phyloP scores from a whole-genome alignment of 2,329 filamentous ascomycete species.

The Kalaharituber pfeilii region DNA sequence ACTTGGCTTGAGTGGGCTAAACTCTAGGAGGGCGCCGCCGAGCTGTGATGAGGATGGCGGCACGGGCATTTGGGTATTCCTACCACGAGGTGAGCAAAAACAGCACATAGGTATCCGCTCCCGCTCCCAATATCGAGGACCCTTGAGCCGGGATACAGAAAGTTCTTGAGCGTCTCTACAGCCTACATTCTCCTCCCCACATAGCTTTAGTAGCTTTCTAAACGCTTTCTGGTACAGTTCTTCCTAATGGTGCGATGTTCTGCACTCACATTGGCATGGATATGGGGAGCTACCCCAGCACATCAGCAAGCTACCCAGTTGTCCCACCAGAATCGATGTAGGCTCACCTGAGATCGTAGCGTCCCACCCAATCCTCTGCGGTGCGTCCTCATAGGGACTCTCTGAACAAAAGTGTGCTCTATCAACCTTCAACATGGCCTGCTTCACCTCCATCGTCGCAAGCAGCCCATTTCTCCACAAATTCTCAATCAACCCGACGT shows the following conservation, averaged over 20 bases:
- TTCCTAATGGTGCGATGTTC: too few species aligned
- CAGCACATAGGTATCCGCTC: conserved; percentile 71
- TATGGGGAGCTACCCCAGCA: conserved; percentile 27
- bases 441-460: conserved; percentile 49
- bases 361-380: conserved; percentile 47
- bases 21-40: background rate
- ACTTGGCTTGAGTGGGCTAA: conserved; percentile 4
- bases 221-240: background rate
- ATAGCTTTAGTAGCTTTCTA: background rate
- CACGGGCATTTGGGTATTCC: too few species aligned
- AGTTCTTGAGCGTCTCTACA: conserved; percentile 24
- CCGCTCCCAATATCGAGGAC: conserved; percentile 61
- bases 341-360: conserved; percentile 55
- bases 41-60: background rate
- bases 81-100: conserved; percentile 62
- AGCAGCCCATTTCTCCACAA: conserved; percentile 57
- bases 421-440: conserved; percentile 75
- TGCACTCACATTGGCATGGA: conserved; percentile 25
- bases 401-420: conserved; percentile 63
- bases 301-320: conserved; percentile 29
- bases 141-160: conserved; percentile 25
- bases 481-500: conserved; percentile 61
- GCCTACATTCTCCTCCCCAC: conserved; percentile 11
- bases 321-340: too few species aligned
- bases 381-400: conserved; percentile 54